Conservation (phyloP, 768 basidiomycete genomes). For the Ephemerocybe angulata region DNA sequence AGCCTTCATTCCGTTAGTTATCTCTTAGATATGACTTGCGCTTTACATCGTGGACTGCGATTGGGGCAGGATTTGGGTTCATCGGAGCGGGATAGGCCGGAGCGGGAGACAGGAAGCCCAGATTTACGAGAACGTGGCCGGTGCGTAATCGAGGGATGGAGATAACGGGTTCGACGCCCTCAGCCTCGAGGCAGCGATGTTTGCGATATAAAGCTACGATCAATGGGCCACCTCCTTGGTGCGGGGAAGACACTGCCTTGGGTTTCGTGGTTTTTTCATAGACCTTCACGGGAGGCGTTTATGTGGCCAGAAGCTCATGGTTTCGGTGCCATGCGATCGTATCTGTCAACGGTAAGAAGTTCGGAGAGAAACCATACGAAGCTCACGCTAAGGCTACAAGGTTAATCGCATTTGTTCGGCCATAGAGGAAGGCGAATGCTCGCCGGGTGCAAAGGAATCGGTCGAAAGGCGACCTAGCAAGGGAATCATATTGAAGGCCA, state of each 20-base stretch:
- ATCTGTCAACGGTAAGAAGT: background rate
- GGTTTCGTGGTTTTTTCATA: background rate
- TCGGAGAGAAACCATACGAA: background rate
- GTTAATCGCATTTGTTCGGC: background rate
- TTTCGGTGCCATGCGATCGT: background rate
- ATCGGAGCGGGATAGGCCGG: background rate
- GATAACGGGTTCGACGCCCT: background rate
- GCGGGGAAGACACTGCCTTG: background rate
- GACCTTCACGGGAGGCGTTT: conserved; percentile 6
- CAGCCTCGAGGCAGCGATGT: background rate
- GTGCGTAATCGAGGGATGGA: background rate
- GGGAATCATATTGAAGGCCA: background rate
- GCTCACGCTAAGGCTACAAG: background rate
- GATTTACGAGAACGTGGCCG: background rate
- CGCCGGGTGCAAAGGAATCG: background rate
- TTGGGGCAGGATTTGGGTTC: no score
- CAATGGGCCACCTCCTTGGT: conserved; percentile 2
- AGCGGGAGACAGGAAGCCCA: background rate
- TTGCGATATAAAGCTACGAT: conserved; percentile 3
- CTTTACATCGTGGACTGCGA: background rate
- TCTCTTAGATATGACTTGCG: background rate
- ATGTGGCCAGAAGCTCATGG: background rate
- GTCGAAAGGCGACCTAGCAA: background rate
- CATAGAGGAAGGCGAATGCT: background rate
- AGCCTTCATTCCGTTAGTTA: background rate